Percentiles rank a stretch among this genome's conserved stretches.
These are phyloP conservation scores for Ceratocystis lukuohia DNA, from an alignment of 2,329 filamentous ascomycete genomes.

Conservation along the genomic window DNA sequence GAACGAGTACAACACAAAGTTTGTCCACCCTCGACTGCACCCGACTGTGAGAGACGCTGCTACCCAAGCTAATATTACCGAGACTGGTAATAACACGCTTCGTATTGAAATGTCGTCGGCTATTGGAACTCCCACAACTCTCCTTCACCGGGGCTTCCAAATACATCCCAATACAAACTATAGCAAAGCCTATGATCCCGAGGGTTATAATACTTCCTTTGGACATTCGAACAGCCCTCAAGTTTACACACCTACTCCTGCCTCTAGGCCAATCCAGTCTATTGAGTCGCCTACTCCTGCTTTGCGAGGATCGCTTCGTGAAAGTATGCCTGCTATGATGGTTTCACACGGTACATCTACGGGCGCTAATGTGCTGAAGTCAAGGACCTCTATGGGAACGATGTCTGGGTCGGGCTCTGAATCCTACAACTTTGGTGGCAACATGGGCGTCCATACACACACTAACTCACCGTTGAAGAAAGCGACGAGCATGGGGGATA, in stretches of 20 bases:
- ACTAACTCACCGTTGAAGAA: constrained; percentile 75
- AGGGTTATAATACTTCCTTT: constrained; percentile 27
- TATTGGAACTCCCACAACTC: constrained; percentile 41
- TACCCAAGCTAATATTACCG: constrained; percentile 55
- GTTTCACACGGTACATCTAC: constrained; percentile 14
- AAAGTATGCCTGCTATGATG: constrained; percentile 12
- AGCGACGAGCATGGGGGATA: constrained; percentile 48
- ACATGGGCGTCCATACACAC: constrained; percentile 66
- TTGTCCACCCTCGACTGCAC: constrained; percentile 79
- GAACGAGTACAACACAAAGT: constrained; percentile 92
- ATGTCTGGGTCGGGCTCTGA: constrained; percentile 15
- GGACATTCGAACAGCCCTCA: constrained; percentile 31
- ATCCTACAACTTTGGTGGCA: constrained; percentile 46
- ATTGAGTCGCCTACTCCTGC: constrained; percentile 12
- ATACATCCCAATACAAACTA: constrained; percentile 78
- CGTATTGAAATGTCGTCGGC: constrained; percentile 25
- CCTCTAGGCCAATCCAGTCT: constrained; percentile 5
- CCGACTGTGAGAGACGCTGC: constrained; percentile 64
- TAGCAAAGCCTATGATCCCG: constrained; percentile 55
- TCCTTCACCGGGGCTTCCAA: constrained; percentile 62
- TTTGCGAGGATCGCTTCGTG: constrained; percentile 4
- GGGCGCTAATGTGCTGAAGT: not conserved
- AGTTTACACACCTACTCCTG: constrained; percentile 26
- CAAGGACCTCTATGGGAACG: constrained; percentile 8
- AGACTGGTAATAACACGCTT: constrained; percentile 30